Evolutionary conservation across 176 grass and related monocot species (phyloP).

Genomic region (Paspalum vaginatum): DNA sequence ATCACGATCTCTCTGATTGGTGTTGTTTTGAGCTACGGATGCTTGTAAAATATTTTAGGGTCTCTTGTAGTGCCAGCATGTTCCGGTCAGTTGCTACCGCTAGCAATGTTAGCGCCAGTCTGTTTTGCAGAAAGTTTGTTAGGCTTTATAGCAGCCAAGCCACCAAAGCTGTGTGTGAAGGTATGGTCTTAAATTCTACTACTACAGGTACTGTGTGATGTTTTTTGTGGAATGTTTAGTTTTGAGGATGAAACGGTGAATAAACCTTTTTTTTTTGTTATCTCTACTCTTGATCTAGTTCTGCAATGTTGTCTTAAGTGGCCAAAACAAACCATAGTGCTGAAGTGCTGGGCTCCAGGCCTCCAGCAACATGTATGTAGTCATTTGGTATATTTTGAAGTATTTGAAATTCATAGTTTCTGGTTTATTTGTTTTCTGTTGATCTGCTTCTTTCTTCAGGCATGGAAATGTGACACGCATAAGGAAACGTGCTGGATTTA

Average conservation of each 20-base stretch:
- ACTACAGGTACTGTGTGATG: not conserved
- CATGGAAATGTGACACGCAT: not conserved
- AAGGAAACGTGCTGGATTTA: not conserved
- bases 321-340: not conserved
- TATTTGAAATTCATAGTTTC: not conserved
- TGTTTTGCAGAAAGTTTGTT: slow-evolving; percentile 18
- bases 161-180: not conserved
- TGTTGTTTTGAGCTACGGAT: slow-evolving; percentile 10
- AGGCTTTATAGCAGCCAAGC: slow-evolving; percentile 17
- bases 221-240: not conserved
- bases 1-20: slow-evolving; percentile 45
- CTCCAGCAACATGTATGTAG: not conserved
- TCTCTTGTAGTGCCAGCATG: not conserved
- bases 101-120: not conserved
- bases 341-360: not conserved
- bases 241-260: not conserved
- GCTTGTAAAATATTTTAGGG: slow-evolving; percentile 40
- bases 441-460: too few relatives aligned
- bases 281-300: too few relatives aligned
- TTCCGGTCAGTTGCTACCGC: slow-evolving; percentile 11
- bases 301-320: too few relatives aligned
- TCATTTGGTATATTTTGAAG: not conserved
- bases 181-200: slow-evolving; percentile 1
- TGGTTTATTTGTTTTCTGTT: not conserved
- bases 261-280: not conserved